Evolutionary conservation across 2,329 filamentous ascomycete species (phyloP), one percentile per base, ranked within the genome.

Genomic region (Magnaporthales sp.): DNA sequence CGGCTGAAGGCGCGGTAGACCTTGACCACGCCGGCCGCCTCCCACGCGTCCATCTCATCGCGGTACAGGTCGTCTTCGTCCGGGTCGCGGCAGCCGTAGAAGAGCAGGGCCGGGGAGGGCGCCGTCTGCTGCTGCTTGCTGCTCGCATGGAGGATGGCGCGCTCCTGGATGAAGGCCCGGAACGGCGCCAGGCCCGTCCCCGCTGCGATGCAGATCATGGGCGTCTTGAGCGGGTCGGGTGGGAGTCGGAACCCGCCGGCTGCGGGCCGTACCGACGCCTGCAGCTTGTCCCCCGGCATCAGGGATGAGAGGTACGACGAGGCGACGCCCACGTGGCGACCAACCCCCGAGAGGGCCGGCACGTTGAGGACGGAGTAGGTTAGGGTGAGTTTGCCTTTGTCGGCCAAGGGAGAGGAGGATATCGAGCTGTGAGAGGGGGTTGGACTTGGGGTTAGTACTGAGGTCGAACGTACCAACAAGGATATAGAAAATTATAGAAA

Each of bases 311-410:
- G 77, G 71, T 83, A 84, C 67, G 77, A 81, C 0, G 80, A 80
- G 31, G 82, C 79, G 0, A 83, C 80, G 46, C 82, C 82, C 3
- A 79, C 70, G 71, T 79, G 78, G 54, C 73, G 71, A 46, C 71
- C 66, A 22, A 75, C 73, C 4, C 75, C 73, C 13, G 76, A 76
- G 26, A 80, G 70, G 0, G 82, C 79, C 0, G 80, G 79, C 3
- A 78, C 77, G 65, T 84, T 80, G 51, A 87, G 78, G 2, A 89
- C 83, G 8, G 80, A 79, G 74, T 86, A 88, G 1, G 86, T 88
- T 38, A 88, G 78, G 0, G 82, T 65, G 19, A 64, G 67, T 1
- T 63, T 61, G 11, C 75, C 77, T 0, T 80, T 77, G 68, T 83
- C 78, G 68, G 74, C 76, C 0, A 86, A 75, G 0, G 84, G 83